Evolutionary conservation across 2,329 filamentous ascomycete species (phyloP).

Genomic region (Pyrenophora seminiperda): DNA sequence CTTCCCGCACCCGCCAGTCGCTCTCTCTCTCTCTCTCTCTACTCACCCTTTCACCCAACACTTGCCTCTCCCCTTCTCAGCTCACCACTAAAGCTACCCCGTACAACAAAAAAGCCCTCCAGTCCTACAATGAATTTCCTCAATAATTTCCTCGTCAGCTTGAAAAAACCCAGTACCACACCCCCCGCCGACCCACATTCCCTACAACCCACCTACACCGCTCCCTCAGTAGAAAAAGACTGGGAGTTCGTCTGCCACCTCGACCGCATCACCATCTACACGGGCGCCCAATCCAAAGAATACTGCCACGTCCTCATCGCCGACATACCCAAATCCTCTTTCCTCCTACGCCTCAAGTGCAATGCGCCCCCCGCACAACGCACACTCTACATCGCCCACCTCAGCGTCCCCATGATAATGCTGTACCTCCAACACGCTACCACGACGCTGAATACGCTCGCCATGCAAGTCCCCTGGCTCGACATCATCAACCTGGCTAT

Average conservation of each 20-base stretch:
- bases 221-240: not conserved
- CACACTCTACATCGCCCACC: not conserved
- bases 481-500: conserved; percentile 7
- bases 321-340: conserved; percentile 3
- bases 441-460: not conserved
- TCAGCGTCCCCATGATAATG: not conserved
- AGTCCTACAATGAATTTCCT: conserved; percentile 1
- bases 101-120: too few relatives aligned
- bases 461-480: not conserved
- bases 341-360: not conserved
- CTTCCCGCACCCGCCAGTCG: not conserved
- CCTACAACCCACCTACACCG: not conserved
- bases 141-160: not conserved
- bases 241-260: conserved; percentile 5
- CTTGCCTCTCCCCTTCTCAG: not conserved
- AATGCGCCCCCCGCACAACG: not conserved
- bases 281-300: not conserved
- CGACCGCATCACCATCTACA: conserved; percentile 9
- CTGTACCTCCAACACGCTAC: not conserved
- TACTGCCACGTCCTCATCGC: conserved; percentile 2
- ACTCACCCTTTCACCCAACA: not conserved
- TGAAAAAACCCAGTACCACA: not conserved
- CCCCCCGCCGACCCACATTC: not conserved
- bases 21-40: not conserved
- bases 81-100: too few relatives aligned